These are phyloP conservation scores for Saccharomyces mikatae DNA, from an alignment of 805 yeast species.

Conservation along the genomic window DNA sequence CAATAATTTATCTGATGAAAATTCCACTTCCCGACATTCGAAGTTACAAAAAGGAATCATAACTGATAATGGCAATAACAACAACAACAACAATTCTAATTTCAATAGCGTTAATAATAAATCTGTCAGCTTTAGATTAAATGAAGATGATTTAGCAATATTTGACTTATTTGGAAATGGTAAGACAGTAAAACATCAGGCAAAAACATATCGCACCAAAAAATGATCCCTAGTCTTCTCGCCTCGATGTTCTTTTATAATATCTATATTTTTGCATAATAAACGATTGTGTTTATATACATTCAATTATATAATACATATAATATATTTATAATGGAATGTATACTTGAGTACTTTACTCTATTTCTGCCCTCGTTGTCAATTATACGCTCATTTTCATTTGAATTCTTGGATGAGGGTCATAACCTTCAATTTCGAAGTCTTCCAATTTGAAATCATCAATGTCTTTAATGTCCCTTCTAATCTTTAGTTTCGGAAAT, in stretches of 20 bases:
- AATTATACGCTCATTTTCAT: conserved; percentile 94
- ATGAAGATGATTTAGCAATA: conserved; percentile 32
- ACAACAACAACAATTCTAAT: background rate
- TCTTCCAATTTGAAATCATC: conserved; percentile 89
- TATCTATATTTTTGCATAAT: background rate
- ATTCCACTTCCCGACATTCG: conserved; percentile 3
- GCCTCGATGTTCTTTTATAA: background rate
- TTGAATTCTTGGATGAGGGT: conserved; percentile 75
- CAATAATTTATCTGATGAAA: conserved; percentile 22
- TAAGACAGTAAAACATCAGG: conserved; percentile 12
- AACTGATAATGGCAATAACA: background rate
- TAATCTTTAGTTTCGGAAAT: conserved; percentile 74
- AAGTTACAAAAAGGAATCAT: conserved; percentile 1
- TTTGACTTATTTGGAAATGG: conserved; percentile 35
- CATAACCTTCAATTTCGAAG: conserved; percentile 69
- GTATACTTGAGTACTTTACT: background rate
- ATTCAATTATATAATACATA: conserved; percentile 9
- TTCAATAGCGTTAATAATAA: conserved; percentile 1
- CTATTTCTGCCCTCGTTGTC: conserved; percentile 23
- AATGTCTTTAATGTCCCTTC: conserved; percentile 57
- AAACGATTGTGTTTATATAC: background rate
- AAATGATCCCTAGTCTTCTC: background rate
- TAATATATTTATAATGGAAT: background rate
- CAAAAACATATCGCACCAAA: conserved; percentile 21
- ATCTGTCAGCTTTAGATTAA: conserved; percentile 20